Percentiles rank a stretch among this genome's conserved stretches.
These are phyloP conservation scores for Scedosporium aurantiacum DNA, from an alignment of 2,329 filamentous ascomycete species.

Conservation along the genomic window DNA sequence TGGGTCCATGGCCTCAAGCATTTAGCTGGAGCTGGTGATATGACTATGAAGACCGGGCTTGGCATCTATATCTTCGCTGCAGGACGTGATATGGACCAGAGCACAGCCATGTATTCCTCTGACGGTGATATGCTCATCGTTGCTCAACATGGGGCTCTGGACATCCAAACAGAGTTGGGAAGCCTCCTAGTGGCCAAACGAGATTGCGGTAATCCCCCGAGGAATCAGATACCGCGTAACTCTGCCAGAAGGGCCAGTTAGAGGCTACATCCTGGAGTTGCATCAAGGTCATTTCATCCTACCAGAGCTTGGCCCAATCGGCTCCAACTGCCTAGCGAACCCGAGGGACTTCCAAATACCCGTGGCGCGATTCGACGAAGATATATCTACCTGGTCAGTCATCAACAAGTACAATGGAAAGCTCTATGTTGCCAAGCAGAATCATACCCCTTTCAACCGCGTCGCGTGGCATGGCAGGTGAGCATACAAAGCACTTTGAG, in stretches of 20 bases:
- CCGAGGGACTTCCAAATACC: conserved; percentile 61
- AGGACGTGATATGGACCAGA: conserved; percentile 57
- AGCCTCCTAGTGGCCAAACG: conserved; percentile 58
- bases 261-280: conserved; percentile 61
- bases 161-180: conserved; percentile 64
- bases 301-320: conserved; percentile 58
- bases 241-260: conserved; percentile 43
- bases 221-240: conserved; percentile 59
- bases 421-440: conserved; percentile 54
- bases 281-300: conserved; percentile 57
- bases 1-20: conserved; percentile 49
- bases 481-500: no score
- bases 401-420: conserved; percentile 56
- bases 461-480: conserved; percentile 71
- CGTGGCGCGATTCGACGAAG: conserved; percentile 52
- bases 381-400: conserved; percentile 39
- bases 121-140: conserved; percentile 67
- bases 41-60: conserved; percentile 61
- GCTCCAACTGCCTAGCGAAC: conserved; percentile 58
- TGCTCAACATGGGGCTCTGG: conserved; percentile 56
- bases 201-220: conserved; percentile 61
- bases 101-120: conserved; percentile 66
- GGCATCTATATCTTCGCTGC: conserved; percentile 69
- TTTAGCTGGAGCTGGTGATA: conserved; percentile 66
- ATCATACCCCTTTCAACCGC: conserved; percentile 66